These are phyloP conservation scores for Xerocomus nothofagi DNA, from an alignment of 1,284 basidiomycete genomes.

Conservation along the genomic window DNA sequence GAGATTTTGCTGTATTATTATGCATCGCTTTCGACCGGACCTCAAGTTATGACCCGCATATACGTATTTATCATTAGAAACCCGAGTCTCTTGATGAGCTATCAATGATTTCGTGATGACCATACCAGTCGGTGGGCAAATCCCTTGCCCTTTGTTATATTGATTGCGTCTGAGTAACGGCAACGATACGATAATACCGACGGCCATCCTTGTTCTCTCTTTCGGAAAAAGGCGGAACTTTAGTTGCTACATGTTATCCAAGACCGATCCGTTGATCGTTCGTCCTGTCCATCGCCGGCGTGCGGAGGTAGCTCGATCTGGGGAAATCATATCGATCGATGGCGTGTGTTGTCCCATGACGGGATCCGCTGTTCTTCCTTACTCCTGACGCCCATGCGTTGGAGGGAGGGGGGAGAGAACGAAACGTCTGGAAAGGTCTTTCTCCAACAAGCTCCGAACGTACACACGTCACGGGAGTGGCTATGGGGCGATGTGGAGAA, in stretches of 20 bases:
- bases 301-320: constrained; percentile 23
- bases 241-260: neutral
- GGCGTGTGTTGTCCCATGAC: constrained; percentile 13
- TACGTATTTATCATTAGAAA: constrained; percentile 31
- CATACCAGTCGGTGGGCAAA: constrained; percentile 16
- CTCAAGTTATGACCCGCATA: constrained; percentile 7
- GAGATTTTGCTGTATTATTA: constrained; percentile 31
- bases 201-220: constrained; percentile 1
- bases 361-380: neutral
- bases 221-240: constrained; percentile 12
- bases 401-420: no score
- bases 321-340: constrained; percentile 26
- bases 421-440: neutral
- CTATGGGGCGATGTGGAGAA: neutral
- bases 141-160: constrained; percentile 9
- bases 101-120: constrained; percentile 31
- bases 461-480: constrained; percentile 11
- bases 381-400: constrained; percentile 4
- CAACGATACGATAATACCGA: constrained; percentile 1
- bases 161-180: constrained; percentile 15
- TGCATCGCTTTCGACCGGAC: constrained; percentile 24
- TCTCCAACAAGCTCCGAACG: constrained; percentile 7
- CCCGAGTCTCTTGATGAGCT: constrained; percentile 29
- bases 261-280: constrained; percentile 22
- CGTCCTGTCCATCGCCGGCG: constrained; percentile 17